A percentile compares a stretch with the other conserved stretches of the same genome.
Evolutionary conservation across 371 early-diverging fungal genomes (phyloP).

Genomic region (Nematocida sp.): DNA sequence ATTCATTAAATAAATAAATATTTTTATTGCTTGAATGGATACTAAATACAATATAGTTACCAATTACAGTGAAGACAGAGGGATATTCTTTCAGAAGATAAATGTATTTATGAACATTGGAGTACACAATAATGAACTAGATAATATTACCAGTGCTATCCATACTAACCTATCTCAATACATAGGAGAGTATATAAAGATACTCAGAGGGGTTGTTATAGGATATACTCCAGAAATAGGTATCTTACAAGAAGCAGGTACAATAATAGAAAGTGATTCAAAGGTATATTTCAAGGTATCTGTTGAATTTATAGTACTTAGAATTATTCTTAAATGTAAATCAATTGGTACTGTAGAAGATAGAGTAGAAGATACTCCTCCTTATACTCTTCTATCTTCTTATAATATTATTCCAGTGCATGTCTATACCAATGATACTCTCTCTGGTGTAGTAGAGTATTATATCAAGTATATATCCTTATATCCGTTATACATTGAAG

Average conservation of each 20-base stretch:
- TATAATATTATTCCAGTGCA: background rate
- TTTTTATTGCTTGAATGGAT: background rate
- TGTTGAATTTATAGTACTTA: slow-evolving; percentile 30
- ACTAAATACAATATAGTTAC: slow-evolving; percentile 9
- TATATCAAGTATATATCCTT: background rate
- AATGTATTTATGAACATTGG: slow-evolving; percentile 16
- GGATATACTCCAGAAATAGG: slow-evolving; percentile 25
- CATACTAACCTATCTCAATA: slow-evolving; percentile 5
- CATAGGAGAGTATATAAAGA: slow-evolving; percentile 32
- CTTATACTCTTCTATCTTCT: background rate
- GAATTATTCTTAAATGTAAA: background rate
- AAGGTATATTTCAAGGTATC: slow-evolving; percentile 27
- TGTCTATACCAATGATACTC: background rate
- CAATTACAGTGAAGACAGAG: background rate
- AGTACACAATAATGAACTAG: background rate
- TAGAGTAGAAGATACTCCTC: too few relatives aligned
- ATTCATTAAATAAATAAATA: too few relatives aligned
- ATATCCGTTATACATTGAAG: background rate
- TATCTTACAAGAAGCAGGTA: background rate
- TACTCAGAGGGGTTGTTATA: slow-evolving; percentile 21
- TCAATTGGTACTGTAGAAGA: background rate
- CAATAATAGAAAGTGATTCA: slow-evolving; percentile 6
- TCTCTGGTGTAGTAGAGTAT: background rate
- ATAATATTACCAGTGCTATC: slow-evolving; percentile 1
- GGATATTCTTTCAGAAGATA: slow-evolving; percentile 26